Evolutionary conservation across 2,329 filamentous ascomycete species (phyloP), one percentile per base, ranked within the genome.

Genomic region (Xylaria sp.): DNA sequence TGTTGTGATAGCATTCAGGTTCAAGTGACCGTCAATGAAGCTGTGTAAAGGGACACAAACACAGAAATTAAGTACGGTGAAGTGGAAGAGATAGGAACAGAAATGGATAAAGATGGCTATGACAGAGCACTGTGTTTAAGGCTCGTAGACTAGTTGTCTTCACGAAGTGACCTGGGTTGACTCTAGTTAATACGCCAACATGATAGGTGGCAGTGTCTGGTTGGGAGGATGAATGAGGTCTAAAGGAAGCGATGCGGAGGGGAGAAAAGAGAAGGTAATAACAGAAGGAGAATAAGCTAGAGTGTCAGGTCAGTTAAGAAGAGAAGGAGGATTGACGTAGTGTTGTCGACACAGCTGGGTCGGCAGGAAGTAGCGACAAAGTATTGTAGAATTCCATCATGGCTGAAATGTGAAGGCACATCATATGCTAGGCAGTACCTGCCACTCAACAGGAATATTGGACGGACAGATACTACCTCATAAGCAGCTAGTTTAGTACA

Each of bases 331-430:
- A 25, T 16, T n/a, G 21, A 50, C 47, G 16, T 53, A n/a, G 12
- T 18, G 35, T 42, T 8, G 3, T 42, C n/a, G 5, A 57, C 35
- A 40, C 35, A 27, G 6, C 4, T 2, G 21, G n/a, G 21, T 4
- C 21, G 5, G 35, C 23, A 16, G 54, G 54, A 42, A 57, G 54
- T 12, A 57, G n/a, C n/a, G 21, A 42, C 12, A 10, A 25, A 57
- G 5, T 27, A 10, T 21, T 25, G n/a, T 48, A 12, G 47, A 48
- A 9, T 10, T 48, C 8, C 4, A 48, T 48, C n/a, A n/a, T n/a
- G n/a, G n/a, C n/a, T n/a, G n/a, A 18, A 21, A 54, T n/a, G 51
- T 29, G 51, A 54, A 54, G 51, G 51, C 51, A 32, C 27, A 32
- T 35, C 9, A 18, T 21, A 35, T 13, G n/a, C 29, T 35, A 18